Conservation (phyloP, 2,329 filamentous ascomycete species). For the Ophiocordyceps camponoti-rufipedis region DNA sequence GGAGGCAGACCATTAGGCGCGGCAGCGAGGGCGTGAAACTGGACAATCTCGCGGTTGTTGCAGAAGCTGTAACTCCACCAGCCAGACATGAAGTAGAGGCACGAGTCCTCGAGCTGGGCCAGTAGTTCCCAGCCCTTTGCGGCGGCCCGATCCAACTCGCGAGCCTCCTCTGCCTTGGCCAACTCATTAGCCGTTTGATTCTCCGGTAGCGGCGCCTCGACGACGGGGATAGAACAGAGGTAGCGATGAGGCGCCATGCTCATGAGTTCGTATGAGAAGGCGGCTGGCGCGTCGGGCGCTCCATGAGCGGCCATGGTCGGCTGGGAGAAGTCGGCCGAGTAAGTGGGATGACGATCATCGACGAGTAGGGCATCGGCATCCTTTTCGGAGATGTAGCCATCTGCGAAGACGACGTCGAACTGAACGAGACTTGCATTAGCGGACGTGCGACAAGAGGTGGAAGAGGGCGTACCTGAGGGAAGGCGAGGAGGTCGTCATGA, state of each 20-base stretch:
- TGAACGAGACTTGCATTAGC: conserved; percentile 16
- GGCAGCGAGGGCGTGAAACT: conserved; percentile 71
- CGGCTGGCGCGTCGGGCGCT: conserved; percentile 3
- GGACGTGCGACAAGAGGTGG: background rate
- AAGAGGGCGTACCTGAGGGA: conserved; percentile 47
- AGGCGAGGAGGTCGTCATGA: conserved; percentile 72
- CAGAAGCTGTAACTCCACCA: conserved; percentile 98
- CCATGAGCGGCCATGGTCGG: conserved; percentile 10
- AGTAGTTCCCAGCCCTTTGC: conserved; percentile 66
- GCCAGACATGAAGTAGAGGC: conserved; percentile 64
- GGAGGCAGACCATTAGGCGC: conserved; percentile 52
- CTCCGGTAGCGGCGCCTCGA: conserved; percentile 36
- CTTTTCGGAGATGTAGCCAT: conserved; percentile 51
- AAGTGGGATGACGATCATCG: conserved; percentile 16
- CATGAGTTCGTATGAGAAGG: conserved; percentile 49
- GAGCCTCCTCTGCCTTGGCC: conserved; percentile 56
- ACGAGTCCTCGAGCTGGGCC: conserved; percentile 60
- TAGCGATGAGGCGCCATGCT: conserved; percentile 52
- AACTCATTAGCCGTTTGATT: conserved; percentile 50
- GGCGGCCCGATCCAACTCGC: conserved; percentile 61
- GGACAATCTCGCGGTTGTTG: conserved; percentile 71
- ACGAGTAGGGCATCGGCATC: conserved; percentile 48
- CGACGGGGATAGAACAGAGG: conserved; percentile 66
- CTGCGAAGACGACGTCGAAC: conserved; percentile 66
- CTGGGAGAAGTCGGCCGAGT: conserved; percentile 20